Conservation (phyloP, 2,329 filamentous ascomycete species). For the Trichoderma koningii region DNA sequence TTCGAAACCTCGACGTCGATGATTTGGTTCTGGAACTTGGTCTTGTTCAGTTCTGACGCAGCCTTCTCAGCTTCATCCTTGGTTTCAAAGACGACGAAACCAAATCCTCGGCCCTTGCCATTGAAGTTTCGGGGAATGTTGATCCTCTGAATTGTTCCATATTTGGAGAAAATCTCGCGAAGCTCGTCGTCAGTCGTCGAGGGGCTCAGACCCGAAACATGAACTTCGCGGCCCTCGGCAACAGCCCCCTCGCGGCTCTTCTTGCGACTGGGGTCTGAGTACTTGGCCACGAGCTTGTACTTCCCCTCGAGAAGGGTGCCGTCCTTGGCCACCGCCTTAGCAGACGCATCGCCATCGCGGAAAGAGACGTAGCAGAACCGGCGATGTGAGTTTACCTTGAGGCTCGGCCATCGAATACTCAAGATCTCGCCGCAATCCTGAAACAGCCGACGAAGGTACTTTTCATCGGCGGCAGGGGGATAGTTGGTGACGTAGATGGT, state of each 20-base stretch:
- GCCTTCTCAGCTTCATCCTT: slow-evolving; percentile 69
- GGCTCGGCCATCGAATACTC: slow-evolving; percentile 83
- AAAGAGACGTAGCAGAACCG: slow-evolving; percentile 98
- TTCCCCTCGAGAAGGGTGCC: slow-evolving; percentile 68
- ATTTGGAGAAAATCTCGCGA: slow-evolving; percentile 69
- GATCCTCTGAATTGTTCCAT: slow-evolving; percentile 72
- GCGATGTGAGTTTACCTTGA: slow-evolving; percentile 84
- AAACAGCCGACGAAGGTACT: slow-evolving; percentile 69
- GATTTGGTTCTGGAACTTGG: slow-evolving; percentile 67
- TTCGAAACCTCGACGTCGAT: slow-evolving; percentile 66
- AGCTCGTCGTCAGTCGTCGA: slow-evolving; percentile 68
- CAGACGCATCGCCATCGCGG: slow-evolving; percentile 65
- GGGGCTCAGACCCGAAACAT: slow-evolving; percentile 69
- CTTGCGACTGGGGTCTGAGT: slow-evolving; percentile 79
- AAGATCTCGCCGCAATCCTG: slow-evolving; percentile 77
- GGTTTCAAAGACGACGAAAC: slow-evolving; percentile 74
- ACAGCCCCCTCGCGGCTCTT: slow-evolving; percentile 78
- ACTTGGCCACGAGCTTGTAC: slow-evolving; percentile 72
- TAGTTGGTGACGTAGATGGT: slow-evolving; percentile 93
- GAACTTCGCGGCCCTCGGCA: slow-evolving; percentile 85
- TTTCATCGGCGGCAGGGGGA: slow-evolving; percentile 72
- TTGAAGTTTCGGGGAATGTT: slow-evolving; percentile 69
- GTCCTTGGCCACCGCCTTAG: slow-evolving; percentile 71
- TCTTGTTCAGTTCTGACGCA: slow-evolving; percentile 68
- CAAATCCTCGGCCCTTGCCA: slow-evolving; percentile 74